Conservation (phyloP, 2,329 filamentous ascomycete genomes). For the Stachybotrys echinatus region DNA sequence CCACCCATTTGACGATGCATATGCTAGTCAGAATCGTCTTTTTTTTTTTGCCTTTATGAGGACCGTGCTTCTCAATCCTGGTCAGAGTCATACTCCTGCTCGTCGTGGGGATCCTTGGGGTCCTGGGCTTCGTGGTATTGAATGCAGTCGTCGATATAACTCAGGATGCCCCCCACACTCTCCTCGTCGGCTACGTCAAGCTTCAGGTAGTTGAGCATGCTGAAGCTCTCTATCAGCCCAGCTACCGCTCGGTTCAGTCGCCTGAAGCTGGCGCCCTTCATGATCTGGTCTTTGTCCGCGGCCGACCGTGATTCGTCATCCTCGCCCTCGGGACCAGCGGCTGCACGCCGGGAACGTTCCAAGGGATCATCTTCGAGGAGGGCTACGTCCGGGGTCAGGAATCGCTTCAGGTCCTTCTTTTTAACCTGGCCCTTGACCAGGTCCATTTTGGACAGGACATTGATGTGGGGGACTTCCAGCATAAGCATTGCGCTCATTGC, state of each 20-base stretch:
- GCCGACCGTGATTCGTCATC: slow-evolving; percentile 55
- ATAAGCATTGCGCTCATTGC: slow-evolving; percentile 99
- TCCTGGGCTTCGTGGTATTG: slow-evolving; percentile 93
- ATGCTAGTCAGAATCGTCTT: slow-evolving; percentile 8
- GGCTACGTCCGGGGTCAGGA: slow-evolving; percentile 78
- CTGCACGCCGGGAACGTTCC: slow-evolving; percentile 36
- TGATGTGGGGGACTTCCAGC: slow-evolving; percentile 94
- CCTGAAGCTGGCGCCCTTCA: slow-evolving; percentile 78
- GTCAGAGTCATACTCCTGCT: slow-evolving; percentile 34
- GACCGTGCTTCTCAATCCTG: slow-evolving; percentile 21
- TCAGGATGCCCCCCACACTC: slow-evolving; percentile 77
- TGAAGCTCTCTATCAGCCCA: slow-evolving; percentile 91
- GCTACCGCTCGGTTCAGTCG: slow-evolving; percentile 84
- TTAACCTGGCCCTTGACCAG: slow-evolving; percentile 84
- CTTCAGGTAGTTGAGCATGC: slow-evolving; percentile 93
- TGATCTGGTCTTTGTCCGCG: slow-evolving; percentile 60
- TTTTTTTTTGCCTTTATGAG: slow-evolving; percentile 8
- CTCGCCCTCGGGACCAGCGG: slow-evolving; percentile 34
- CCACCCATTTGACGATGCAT: neutral
- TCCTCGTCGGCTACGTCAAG: slow-evolving; percentile 88
- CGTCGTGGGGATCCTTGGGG: slow-evolving; percentile 72
- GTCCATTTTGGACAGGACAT: slow-evolving; percentile 97
- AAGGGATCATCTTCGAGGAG: slow-evolving; percentile 76
- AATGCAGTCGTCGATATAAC: slow-evolving; percentile 91
- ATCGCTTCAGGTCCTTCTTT: slow-evolving; percentile 83